phyloP scores from a whole-genome alignment of 306 rosid genomes.

The Parietaria judaica region DNA sequence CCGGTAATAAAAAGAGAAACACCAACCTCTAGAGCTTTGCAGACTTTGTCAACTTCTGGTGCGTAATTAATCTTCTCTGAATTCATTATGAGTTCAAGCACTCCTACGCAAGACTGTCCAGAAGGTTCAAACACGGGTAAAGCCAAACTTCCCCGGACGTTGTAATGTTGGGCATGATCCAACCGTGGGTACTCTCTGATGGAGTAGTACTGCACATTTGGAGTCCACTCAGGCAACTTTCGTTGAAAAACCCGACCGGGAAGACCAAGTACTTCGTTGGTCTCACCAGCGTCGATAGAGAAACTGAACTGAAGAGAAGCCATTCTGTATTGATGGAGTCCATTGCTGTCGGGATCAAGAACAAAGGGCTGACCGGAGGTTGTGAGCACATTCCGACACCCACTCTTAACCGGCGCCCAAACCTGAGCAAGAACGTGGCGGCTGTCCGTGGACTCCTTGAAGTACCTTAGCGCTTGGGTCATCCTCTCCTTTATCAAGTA shows the following conservation, averaged over 20 bases:
- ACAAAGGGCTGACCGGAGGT: slow-evolving; percentile 89
- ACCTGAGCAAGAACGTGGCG: slow-evolving; percentile 75
- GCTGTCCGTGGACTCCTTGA: slow-evolving; percentile 53
- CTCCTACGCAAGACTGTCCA: slow-evolving; percentile 70
- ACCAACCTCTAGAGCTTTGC: slow-evolving; percentile 93
- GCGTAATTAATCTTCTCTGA: slow-evolving; percentile 70
- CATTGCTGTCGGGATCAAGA: slow-evolving; percentile 53
- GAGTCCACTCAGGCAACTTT: slow-evolving; percentile 85
- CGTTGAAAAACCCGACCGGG: slow-evolving; percentile 84
- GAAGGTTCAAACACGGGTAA: slow-evolving; percentile 73
- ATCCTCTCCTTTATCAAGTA: slow-evolving; percentile 68
- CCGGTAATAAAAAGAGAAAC: slow-evolving; percentile 8
- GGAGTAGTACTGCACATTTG: slow-evolving; percentile 82
- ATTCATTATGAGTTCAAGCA: slow-evolving; percentile 80
- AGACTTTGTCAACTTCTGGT: slow-evolving; percentile 74
- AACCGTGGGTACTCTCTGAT: slow-evolving; percentile 63
- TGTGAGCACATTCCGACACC: slow-evolving; percentile 47
- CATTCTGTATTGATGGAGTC: slow-evolving; percentile 72
- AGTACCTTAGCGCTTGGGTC: slow-evolving; percentile 69
- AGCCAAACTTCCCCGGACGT: slow-evolving; percentile 84
- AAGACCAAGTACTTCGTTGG: slow-evolving; percentile 52
- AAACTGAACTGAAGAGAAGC: slow-evolving; percentile 53
- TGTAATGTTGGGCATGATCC: slow-evolving; percentile 60
- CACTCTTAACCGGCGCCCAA: slow-evolving; percentile 78
- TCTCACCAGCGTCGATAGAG: slow-evolving; percentile 56